These are phyloP conservation scores for Cornus florida DNA, from an alignment of 148 eudicot genomes.

Conservation along the genomic window DNA sequence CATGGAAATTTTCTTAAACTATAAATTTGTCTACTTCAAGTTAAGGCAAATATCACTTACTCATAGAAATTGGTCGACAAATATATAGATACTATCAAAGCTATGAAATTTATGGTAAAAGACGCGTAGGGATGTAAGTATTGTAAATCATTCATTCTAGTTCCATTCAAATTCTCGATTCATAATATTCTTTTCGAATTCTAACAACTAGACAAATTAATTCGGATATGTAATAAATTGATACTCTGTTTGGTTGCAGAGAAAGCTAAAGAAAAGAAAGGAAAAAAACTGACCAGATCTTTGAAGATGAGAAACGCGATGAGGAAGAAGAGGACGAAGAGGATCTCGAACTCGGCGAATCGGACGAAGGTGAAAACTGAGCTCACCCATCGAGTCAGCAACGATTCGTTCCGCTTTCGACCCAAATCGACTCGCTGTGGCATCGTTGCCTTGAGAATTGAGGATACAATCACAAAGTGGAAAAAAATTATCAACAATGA, in stretches of 20 bases:
- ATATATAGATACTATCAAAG: too few relatives aligned
- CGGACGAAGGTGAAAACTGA: slow-evolving; percentile 62
- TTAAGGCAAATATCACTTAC: too few relatives aligned
- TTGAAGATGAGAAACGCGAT: slow-evolving; percentile 78
- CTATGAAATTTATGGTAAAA: too few relatives aligned
- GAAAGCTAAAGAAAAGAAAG: neutral
- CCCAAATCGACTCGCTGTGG: neutral
- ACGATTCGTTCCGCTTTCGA: slow-evolving; percentile 27
- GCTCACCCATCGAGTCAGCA: slow-evolving; percentile 50
- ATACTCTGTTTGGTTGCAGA: neutral
- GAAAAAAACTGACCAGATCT: slow-evolving; percentile 62
- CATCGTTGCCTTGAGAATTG: neutral
- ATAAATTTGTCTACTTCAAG: too few relatives aligned
- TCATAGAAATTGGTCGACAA: too few relatives aligned
- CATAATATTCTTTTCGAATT: neutral
- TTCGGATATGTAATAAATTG: neutral
- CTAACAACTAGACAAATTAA: too few relatives aligned
- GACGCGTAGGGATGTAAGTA: too few relatives aligned
- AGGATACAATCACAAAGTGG: too few relatives aligned
- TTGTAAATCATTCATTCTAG: too few relatives aligned
- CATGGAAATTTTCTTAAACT: too few relatives aligned
- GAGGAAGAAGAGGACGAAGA: slow-evolving; percentile 79
- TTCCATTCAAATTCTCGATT: neutral
- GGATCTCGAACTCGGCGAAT: slow-evolving; percentile 87
- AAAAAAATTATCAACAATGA: too few relatives aligned